phyloP scores from a whole-genome alignment of 768 basidiomycete genomes.

The Boletus coccyginus region DNA sequence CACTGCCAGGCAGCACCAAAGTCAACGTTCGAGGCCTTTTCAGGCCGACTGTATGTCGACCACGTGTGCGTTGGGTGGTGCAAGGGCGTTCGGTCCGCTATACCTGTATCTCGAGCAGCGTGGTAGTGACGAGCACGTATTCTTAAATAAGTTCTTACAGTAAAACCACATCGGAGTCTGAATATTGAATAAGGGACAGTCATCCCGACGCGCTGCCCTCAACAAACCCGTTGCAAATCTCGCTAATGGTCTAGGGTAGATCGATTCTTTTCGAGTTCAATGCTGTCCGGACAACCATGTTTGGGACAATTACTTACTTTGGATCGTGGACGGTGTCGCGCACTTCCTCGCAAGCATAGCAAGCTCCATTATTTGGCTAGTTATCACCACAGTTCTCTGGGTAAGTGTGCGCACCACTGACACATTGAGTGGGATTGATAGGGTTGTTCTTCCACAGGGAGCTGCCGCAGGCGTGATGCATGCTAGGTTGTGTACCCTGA shows the following conservation, averaged over 20 bases:
- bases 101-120: no score
- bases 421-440: not conserved
- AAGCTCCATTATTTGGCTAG: constrained; percentile 73
- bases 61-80: no score
- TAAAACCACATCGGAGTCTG: no score
- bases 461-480: constrained; percentile 67
- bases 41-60: no score
- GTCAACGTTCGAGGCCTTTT: no score
- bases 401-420: constrained; percentile 35
- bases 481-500: constrained; percentile 52
- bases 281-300: constrained; percentile 72
- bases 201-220: no score
- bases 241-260: constrained; percentile 29
- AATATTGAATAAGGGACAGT: no score
- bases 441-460: constrained; percentile 44
- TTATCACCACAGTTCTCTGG: constrained; percentile 65
- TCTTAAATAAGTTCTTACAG: no score
- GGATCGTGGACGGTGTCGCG: constrained; percentile 63
- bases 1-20: no score
- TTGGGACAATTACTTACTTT: constrained; percentile 66
- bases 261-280: constrained; percentile 61
- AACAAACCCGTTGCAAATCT: not conserved
- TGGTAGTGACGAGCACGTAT: no score
- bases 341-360: constrained; percentile 72
- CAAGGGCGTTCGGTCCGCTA: no score